phyloP scores from a whole-genome alignment of 106 monocot species.

The Dioscorea zingiberensis region DNA sequence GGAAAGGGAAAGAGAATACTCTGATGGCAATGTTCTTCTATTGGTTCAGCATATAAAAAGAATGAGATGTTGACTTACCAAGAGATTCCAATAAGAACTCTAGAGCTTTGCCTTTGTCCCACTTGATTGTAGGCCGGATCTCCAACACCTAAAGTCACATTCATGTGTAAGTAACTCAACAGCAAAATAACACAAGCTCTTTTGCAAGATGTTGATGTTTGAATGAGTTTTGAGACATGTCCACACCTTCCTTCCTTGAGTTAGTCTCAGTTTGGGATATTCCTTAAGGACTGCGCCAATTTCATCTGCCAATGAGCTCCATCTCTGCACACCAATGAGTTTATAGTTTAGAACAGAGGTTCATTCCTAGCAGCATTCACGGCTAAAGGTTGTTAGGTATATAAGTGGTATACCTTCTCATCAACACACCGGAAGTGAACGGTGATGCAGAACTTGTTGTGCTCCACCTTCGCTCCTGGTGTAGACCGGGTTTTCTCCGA shows the following conservation, averaged over 20 bases:
- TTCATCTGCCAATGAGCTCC: slow-evolving; percentile 34
- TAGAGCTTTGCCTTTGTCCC: slow-evolving; percentile 80
- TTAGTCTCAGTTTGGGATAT: slow-evolving; percentile 27
- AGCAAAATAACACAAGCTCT: no score
- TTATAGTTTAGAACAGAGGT: background rate
- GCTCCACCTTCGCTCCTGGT: no score
- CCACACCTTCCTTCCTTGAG: slow-evolving; percentile 45
- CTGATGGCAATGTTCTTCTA: background rate
- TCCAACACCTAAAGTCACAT: slow-evolving; percentile 42
- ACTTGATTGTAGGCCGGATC: slow-evolving; percentile 58
- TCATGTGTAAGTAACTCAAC: background rate
- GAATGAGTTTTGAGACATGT: no score
- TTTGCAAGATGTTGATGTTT: no score
- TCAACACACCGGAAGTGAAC: slow-evolving; percentile 6
- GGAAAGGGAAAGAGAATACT: background rate
- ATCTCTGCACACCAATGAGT: slow-evolving; percentile 17
- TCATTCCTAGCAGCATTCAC: background rate
- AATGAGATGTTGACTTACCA: slow-evolving; percentile 19
- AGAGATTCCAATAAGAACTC: slow-evolving; percentile 57
- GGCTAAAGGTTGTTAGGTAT: background rate
- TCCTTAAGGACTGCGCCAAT: slow-evolving; percentile 28
- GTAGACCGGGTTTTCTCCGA: no score
- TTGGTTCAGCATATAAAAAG: no score
- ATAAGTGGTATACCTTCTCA: slow-evolving; percentile 18
- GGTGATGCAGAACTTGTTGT: no score